Conservation (phyloP, 495 filamentous ascomycete genomes). For the Penicillium argentinense region DNA sequence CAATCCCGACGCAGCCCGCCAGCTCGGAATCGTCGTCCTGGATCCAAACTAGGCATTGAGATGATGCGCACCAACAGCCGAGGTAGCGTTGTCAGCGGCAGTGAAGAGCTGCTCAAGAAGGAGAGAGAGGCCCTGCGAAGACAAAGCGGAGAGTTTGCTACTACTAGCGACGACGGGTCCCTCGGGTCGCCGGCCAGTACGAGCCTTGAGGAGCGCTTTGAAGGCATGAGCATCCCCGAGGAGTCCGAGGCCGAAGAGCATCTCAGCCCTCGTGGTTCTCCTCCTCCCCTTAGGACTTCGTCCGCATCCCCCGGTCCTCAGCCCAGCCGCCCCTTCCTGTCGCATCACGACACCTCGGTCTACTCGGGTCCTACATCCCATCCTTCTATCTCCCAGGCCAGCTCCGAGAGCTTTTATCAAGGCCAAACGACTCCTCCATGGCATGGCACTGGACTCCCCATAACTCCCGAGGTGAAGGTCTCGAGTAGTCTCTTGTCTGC, state of each 20-base stretch:
- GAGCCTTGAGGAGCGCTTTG: slow-evolving; percentile 35
- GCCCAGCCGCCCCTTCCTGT: slow-evolving; percentile 20
- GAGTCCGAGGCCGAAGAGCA: slow-evolving; percentile 35
- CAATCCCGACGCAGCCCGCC: slow-evolving; percentile 60
- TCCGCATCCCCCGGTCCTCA: slow-evolving; percentile 14
- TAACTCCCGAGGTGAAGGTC: slow-evolving; percentile 32
- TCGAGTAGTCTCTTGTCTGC: slow-evolving; percentile 1
- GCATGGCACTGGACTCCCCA: slow-evolving; percentile 15
- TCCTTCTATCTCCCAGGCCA: slow-evolving; percentile 1
- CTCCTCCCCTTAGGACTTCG: slow-evolving; percentile 8
- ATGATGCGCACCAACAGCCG: slow-evolving; percentile 96
- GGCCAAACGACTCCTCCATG: slow-evolving; percentile 41
- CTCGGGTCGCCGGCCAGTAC: slow-evolving; percentile 27
- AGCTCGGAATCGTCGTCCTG: slow-evolving; percentile 48
- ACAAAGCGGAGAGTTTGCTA: slow-evolving; percentile 21
- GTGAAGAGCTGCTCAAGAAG: slow-evolving; percentile 43
- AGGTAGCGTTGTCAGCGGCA: slow-evolving; percentile 70
- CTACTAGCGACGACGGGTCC: slow-evolving; percentile 24
- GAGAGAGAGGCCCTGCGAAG: slow-evolving; percentile 36
- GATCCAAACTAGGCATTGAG: slow-evolving; percentile 84
- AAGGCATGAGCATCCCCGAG: slow-evolving; percentile 41
- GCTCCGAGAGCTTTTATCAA: slow-evolving; percentile 5
- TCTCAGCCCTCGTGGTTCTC: slow-evolving; percentile 25
- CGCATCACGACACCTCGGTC: slow-evolving; percentile 25
- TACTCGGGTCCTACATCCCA: slow-evolving; percentile 18